Conservation (phyloP, 2,329 filamentous ascomycete species). For the Monosporascus sp. region DNA sequence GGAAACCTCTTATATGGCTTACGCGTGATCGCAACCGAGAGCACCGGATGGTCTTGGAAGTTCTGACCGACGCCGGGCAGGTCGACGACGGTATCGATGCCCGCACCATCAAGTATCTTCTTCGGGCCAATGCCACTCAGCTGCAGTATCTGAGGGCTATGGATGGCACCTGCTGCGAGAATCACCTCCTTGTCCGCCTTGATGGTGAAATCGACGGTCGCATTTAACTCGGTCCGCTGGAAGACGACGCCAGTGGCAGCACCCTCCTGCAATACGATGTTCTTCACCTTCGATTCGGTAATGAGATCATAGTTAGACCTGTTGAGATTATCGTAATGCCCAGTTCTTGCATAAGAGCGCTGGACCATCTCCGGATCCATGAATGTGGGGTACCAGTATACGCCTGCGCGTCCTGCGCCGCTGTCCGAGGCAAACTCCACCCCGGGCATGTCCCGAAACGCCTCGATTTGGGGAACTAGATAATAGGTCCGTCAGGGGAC, state of each 20-base stretch:
- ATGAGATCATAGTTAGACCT: conserved; percentile 28
- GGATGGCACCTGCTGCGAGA: conserved; percentile 35
- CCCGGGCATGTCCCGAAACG: conserved; percentile 33
- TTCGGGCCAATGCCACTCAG: conserved; percentile 34
- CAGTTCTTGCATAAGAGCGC: conserved; percentile 35
- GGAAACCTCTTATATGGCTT: conserved; percentile 5
- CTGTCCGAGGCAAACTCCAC: conserved; percentile 34
- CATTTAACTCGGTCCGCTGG: conserved; percentile 11
- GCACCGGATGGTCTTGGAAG: conserved; percentile 41
- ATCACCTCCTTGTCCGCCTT: conserved; percentile 36
- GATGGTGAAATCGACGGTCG: conserved; percentile 15
- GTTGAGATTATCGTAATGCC: conserved; percentile 26
- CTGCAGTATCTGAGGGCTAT: conserved; percentile 33
- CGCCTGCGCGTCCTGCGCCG: conserved; percentile 32
- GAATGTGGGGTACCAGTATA: conserved; percentile 38
- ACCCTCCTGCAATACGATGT: conserved; percentile 21
- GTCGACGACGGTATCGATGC: conserved; percentile 36
- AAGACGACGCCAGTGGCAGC: conserved; percentile 28
- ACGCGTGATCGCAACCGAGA: conserved; percentile 21
- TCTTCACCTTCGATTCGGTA: conserved; percentile 24
- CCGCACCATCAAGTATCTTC: conserved; percentile 36
- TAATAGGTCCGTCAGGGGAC: background rate
- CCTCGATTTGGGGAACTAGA: conserved; percentile 25
- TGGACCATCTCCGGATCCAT: conserved; percentile 31
- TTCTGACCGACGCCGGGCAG: conserved; percentile 44